Evolutionary conservation across 192 early-diverging fungal species (phyloP).

Genomic region (Coemansia reversa): DNA sequence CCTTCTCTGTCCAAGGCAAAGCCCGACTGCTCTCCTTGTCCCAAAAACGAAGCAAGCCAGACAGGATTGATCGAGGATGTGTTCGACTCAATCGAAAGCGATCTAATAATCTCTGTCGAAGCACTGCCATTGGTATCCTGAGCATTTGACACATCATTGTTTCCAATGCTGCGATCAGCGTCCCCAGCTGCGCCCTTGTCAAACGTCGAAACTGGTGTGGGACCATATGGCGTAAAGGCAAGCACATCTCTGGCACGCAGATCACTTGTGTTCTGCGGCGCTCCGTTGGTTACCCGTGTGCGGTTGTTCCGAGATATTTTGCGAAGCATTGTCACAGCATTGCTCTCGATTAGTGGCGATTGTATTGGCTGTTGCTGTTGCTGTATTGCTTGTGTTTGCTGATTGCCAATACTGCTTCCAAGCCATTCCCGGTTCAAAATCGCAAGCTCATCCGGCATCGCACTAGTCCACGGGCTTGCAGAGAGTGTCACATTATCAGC

Average conservation of each 20-base stretch:
- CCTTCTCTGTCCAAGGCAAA: background rate
- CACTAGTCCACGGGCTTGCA: no score
- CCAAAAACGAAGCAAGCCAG: constrained; percentile 44
- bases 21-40: constrained; percentile 26
- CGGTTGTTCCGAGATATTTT: constrained; percentile 44
- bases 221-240: constrained; percentile 12
- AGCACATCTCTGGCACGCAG: constrained; percentile 6
- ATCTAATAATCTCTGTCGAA: constrained; percentile 9
- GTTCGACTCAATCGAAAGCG: constrained; percentile 17
- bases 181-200: background rate
- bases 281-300: constrained; percentile 8
- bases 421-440: constrained; percentile 27
- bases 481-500: no score
- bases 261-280: background rate
- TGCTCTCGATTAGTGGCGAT: constrained; percentile 40
- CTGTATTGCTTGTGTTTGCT: constrained; percentile 2
- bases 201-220: background rate
- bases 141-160: background rate
- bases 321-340: constrained; percentile 45
- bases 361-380: constrained; percentile 19
- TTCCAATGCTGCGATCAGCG: background rate
- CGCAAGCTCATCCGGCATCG: background rate
- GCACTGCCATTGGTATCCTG: background rate
- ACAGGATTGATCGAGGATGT: constrained; percentile 21
- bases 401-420: constrained; percentile 6